Conservation (phyloP, 768 basidiomycete genomes). For the Crucibulum laeve region DNA sequence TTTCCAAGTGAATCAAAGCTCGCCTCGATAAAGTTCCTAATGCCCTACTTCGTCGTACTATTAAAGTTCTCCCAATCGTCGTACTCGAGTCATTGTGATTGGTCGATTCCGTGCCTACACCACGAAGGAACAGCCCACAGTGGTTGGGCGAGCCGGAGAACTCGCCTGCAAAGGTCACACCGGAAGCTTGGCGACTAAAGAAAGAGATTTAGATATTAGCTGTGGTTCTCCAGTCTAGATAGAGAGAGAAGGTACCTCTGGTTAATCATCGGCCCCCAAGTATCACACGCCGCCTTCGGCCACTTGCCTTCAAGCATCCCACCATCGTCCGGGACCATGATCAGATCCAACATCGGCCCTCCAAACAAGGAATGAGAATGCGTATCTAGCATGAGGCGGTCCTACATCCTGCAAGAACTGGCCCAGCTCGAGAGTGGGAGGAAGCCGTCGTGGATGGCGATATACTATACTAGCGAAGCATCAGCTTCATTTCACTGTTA, state of each 20-base stretch:
- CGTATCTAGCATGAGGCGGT: slow-evolving; percentile 56
- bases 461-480: slow-evolving; percentile 33
- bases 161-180: slow-evolving; percentile 73
- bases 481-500: not conserved
- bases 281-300: slow-evolving; percentile 46
- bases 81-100: slow-evolving; percentile 27
- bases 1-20: slow-evolving; percentile 35
- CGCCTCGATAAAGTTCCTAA: slow-evolving; percentile 56
- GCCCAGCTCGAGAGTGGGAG: slow-evolving; percentile 34
- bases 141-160: slow-evolving; percentile 66
- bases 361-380: slow-evolving; percentile 69
- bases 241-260: slow-evolving; percentile 24
- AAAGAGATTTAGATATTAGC: not conserved
- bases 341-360: slow-evolving; percentile 25
- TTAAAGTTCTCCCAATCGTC: slow-evolving; percentile 59
- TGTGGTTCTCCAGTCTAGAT: not conserved
- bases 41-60: slow-evolving; percentile 24
- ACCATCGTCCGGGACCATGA: slow-evolving; percentile 23
- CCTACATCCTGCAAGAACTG: slow-evolving; percentile 53
- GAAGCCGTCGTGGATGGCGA: slow-evolving; percentile 48
- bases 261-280: slow-evolving; percentile 58
- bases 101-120: slow-evolving; percentile 31
- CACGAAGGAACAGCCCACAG: slow-evolving; percentile 40
- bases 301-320: slow-evolving; percentile 38
- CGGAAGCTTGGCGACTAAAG: slow-evolving; percentile 44